phyloP scores from a whole-genome alignment of 306 rosid genomes.

The Malus sieversii region DNA sequence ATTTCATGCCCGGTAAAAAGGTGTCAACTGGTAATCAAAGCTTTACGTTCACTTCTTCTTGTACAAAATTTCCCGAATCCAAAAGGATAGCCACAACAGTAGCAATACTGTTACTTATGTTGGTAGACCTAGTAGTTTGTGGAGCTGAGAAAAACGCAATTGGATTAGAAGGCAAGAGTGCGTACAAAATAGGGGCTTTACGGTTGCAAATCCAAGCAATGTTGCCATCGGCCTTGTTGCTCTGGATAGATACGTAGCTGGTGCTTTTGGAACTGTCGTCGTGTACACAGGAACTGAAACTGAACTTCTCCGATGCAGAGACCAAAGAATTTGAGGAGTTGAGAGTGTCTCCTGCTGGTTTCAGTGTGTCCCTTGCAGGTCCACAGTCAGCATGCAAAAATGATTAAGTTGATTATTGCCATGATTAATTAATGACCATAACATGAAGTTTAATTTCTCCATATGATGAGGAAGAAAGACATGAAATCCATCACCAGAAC shows the following conservation, averaged over 20 bases:
- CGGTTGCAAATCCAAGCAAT: neutral
- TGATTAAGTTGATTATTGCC: neutral
- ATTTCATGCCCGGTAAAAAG: neutral
- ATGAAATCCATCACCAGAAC: no score
- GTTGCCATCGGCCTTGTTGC: neutral
- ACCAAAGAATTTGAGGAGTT: neutral
- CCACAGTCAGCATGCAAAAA: neutral
- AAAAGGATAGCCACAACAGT: neutral
- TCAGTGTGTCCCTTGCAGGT: neutral
- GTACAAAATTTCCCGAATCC: conserved; percentile 2
- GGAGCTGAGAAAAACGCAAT: neutral
- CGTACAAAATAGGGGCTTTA: neutral
- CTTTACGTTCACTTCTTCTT: neutral
- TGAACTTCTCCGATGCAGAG: neutral
- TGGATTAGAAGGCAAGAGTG: neutral
- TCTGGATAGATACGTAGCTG: neutral
- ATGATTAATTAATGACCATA: neutral
- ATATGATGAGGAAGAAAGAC: no score
- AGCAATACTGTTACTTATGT: no score
- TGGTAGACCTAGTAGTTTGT: neutral
- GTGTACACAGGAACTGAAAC: neutral
- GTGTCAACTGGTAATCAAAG: neutral
- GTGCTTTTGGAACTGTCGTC: neutral
- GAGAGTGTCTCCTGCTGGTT: neutral
- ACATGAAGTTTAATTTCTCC: no score